These are phyloP conservation scores for Aspergillus hancockii DNA, from an alignment of 495 filamentous ascomycete genomes.

Conservation along the genomic window DNA sequence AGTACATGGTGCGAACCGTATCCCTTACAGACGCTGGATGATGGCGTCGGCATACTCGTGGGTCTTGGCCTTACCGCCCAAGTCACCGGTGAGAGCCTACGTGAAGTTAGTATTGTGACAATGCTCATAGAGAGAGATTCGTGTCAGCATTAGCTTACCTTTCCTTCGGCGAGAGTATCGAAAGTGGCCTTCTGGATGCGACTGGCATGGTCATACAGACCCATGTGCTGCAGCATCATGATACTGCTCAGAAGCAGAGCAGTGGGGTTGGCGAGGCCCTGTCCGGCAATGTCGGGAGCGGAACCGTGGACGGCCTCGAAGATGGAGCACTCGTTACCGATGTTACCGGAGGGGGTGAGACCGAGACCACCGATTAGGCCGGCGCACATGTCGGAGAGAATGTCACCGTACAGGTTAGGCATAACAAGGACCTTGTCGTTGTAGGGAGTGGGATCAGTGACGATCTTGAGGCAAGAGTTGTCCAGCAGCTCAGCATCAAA, in stretches of 20 bases:
- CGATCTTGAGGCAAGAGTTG: conserved; percentile 98
- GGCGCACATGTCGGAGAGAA: conserved; percentile 99
- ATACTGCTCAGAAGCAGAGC: conserved; percentile 87
- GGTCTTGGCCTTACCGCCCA: conserved; percentile 93
- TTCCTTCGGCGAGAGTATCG: conserved; percentile 90
- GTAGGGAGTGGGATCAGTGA: conserved; percentile 90
- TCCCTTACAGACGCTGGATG: conserved; percentile 74
- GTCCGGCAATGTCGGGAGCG: conserved; percentile 95
- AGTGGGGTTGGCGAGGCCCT: conserved; percentile 93
- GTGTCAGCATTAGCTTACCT: conserved; percentile 48
- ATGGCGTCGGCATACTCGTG: conserved; percentile 88
- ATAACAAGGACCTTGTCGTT: conserved; percentile 99
- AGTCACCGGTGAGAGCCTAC: conserved; percentile 82
- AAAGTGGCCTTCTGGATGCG: conserved; percentile 94
- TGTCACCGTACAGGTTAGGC: conserved; percentile 99
- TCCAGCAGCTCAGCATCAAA: conserved; percentile 97
- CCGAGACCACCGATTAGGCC: conserved; percentile 97
- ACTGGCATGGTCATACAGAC: conserved; percentile 76
- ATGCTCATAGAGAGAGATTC: neutral
- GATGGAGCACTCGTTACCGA: conserved; percentile 98
- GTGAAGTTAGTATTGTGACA: conserved; percentile 18
- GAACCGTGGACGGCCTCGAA: conserved; percentile 99
- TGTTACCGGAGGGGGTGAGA: conserved; percentile 96
- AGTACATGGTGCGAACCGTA: conserved; percentile 39
- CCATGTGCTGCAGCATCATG: conserved; percentile 99